These are phyloP conservation scores for Monotropa hypopitys DNA, from an alignment of 179 eudicot species.

Conservation along the genomic window DNA sequence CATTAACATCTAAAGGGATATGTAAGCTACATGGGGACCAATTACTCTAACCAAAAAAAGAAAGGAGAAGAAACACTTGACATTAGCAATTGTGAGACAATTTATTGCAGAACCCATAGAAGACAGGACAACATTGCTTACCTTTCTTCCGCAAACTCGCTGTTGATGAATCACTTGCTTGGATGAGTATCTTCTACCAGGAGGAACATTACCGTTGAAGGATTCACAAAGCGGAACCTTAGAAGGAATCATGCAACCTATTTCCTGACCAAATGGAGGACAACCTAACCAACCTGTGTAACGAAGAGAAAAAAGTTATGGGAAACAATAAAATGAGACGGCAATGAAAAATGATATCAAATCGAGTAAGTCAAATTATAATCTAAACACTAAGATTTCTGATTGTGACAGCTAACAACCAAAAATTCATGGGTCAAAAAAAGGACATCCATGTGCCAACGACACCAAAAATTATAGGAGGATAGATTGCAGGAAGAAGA, in stretches of 20 bases:
- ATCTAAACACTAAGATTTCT: background rate
- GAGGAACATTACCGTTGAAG: constrained; percentile 27
- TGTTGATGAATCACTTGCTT: constrained; percentile 49
- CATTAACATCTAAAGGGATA: background rate
- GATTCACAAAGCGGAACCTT: constrained; percentile 48
- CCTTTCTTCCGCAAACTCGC: constrained; percentile 34
- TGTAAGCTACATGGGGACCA: background rate
- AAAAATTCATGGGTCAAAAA: background rate
- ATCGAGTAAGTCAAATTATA: background rate
- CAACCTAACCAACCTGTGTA: constrained; percentile 51
- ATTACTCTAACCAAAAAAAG: background rate
- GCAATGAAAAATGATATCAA: background rate
- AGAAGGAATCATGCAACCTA: constrained; percentile 39
- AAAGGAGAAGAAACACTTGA: background rate
- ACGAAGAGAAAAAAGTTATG: background rate
- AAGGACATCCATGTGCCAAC: background rate
- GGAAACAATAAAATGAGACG: background rate
- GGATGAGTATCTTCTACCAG: constrained; percentile 50
- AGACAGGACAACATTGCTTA: constrained; percentile 12
- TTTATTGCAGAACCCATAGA: background rate
- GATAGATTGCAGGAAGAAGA: constrained; percentile 1
- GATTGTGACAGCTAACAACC: background rate
- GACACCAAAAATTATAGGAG: background rate
- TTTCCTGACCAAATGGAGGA: constrained; percentile 46
- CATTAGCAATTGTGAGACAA: background rate